phyloP scores from a whole-genome alignment of 176 grass and related monocot genomes.

The Leersia perrieri region DNA sequence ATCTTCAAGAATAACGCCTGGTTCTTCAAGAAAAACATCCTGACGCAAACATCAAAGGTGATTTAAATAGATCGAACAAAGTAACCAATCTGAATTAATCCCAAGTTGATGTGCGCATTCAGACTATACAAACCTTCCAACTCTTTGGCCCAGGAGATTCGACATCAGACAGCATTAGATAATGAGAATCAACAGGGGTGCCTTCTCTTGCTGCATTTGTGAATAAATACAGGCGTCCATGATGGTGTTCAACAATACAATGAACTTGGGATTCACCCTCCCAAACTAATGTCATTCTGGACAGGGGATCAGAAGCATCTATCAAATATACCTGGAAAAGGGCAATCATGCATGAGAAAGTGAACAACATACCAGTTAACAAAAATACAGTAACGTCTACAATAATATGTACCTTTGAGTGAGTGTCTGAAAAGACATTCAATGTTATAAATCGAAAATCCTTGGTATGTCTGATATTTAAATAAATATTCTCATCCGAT shows the following conservation, averaged over 20 bases:
- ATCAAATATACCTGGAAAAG: constrained; percentile 89
- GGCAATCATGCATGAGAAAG: constrained; percentile 22
- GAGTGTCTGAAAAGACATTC: constrained; percentile 89
- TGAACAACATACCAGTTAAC: background rate
- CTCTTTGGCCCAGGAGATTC: constrained; percentile 62
- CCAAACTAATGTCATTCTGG: constrained; percentile 73
- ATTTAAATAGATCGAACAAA: constrained; percentile 1
- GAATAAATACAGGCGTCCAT: constrained; percentile 78
- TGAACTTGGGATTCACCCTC: constrained; percentile 87
- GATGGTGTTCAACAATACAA: constrained; percentile 85
- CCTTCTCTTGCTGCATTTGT: constrained; percentile 82
- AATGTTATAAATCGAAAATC: constrained; percentile 82
- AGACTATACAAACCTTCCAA: constrained; percentile 63
- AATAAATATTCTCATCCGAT: constrained; percentile 65
- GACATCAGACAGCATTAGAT: constrained; percentile 57
- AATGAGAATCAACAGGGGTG: constrained; percentile 66
- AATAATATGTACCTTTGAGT: constrained; percentile 67
- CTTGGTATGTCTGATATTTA: constrained; percentile 94
- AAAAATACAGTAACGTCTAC: background rate
- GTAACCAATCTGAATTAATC: background rate
- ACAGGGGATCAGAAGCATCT: constrained; percentile 75
- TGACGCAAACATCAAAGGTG: constrained; percentile 42
- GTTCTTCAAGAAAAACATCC: constrained; percentile 68
- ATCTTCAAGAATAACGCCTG: constrained; percentile 59
- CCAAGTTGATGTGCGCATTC: background rate